Base-by-base conservation (phyloP, 2,329 filamentous ascomycete species). In the Aureobasidium sp. region DNA sequence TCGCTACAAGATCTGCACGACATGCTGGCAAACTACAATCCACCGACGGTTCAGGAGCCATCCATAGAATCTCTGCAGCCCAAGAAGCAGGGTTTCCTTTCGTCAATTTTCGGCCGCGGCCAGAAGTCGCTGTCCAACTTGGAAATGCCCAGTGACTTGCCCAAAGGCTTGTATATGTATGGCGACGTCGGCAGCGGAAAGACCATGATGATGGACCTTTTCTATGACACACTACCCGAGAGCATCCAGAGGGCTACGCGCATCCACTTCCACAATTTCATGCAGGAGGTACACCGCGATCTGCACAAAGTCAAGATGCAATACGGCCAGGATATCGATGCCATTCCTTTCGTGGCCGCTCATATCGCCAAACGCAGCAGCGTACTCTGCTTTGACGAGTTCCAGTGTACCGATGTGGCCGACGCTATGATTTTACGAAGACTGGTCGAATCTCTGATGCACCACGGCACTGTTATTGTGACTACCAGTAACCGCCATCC, bases 261-360 rank as follows among this genome's bases (percentile, higher is more conserved):
- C 51, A 97, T 99, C 70, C 94, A 99, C 78, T 99, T 99, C 76
- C 91, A 97, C 79, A 96, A 96, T 74, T 99, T 99, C 79, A 99
- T 99, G 94, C 94, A 97, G 75, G 90, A 96, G 74, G 88, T 97
- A 53, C 94, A 99, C 77, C 91, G 88, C 74, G 83, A 93, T 64
- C 78, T 97, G 69, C 94, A 97, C 78, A 85, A 85, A 71, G 87
- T 96, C 76, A 97, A 96, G 78, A 88, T 94, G 82, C 78, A 86
- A 68, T 85, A 96, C 73, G 94, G 94, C 34, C 91, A 86, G 71
- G 91, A 97, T 67, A 82, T 96, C 42, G 94, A 99, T 74, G 90
- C 85, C 0, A 84, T 97, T 48, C 93, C 93, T 0, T 94, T 95
- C 71, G 88, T 97, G 21, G 93, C 93, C 2, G 94, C 93, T n/a